Percentiles rank a stretch among this genome's conserved stretches.
Evolutionary conservation across 768 basidiomycete genomes (phyloP).

Genomic region (Mycena amicta): DNA sequence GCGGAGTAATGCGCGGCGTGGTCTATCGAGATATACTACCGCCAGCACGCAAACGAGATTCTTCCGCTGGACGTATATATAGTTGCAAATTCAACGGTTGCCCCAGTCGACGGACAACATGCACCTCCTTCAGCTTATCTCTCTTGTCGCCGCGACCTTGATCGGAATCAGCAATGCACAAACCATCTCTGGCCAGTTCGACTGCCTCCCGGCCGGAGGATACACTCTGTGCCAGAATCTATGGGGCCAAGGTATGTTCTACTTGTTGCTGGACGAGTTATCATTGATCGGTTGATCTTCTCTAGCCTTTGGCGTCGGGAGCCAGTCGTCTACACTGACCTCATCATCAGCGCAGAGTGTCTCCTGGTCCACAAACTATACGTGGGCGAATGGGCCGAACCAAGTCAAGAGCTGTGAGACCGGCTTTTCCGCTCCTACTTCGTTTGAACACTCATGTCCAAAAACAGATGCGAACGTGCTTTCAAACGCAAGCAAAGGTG

Average conservation of each 20-base stretch:
- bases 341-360: constrained; percentile 41
- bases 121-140: neutral
- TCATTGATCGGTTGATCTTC: neutral
- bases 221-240: constrained; percentile 61
- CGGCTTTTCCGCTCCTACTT: neutral
- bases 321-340: constrained; percentile 50
- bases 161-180: constrained; percentile 28
- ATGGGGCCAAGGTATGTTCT: constrained; percentile 49
- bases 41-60: neutral
- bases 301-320: constrained; percentile 48
- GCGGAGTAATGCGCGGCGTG: neutral
- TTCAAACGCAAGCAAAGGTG: constrained; percentile 49
- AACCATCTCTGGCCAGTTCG: constrained; percentile 46
- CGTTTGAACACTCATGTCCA: neutral
- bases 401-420: constrained; percentile 58
- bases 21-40: neutral
- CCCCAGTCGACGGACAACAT: neutral
- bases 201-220: constrained; percentile 47
- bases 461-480: constrained; percentile 51
- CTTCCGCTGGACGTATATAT: neutral
- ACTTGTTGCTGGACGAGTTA: neutral
- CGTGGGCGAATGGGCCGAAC: constrained; percentile 52
- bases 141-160: neutral
- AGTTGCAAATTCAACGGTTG: neutral
- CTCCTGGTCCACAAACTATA: constrained; percentile 57